Evolutionary conservation across 2,329 filamentous ascomycete species (phyloP).

Genomic region (Calonectria pseudoreteaudii): DNA sequence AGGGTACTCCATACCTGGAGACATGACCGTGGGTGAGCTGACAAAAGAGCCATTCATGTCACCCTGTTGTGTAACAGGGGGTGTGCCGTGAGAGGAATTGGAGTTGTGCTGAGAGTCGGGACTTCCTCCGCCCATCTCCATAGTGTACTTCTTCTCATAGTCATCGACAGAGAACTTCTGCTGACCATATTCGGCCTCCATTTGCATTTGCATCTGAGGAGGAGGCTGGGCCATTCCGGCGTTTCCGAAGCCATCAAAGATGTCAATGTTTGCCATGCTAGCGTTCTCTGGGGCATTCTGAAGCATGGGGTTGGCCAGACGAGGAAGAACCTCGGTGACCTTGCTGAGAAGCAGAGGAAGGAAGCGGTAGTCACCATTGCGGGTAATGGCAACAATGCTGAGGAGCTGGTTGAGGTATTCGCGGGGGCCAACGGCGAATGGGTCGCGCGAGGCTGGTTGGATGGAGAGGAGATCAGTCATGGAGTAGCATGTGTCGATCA

Average conservation of each 20-base stretch:
- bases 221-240: constrained; percentile 69
- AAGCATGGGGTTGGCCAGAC: constrained; percentile 70
- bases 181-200: constrained; percentile 61
- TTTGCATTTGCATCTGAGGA: constrained; percentile 54
- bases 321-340: constrained; percentile 77
- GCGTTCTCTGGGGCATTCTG: constrained; percentile 68
- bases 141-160: constrained; percentile 53
- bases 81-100: constrained; percentile 45
- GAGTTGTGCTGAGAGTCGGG: constrained; percentile 49
- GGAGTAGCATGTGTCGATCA: constrained; percentile 81
- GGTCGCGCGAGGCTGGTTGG: constrained; percentile 69
- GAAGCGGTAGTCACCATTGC: constrained; percentile 81
- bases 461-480: constrained; percentile 79
- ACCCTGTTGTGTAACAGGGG: constrained; percentile 43
- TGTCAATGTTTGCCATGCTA: constrained; percentile 67
- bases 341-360: constrained; percentile 82
- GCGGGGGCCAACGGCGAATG: constrained; percentile 75
- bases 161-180: constrained; percentile 59
- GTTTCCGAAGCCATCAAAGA: constrained; percentile 75
- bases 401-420: constrained; percentile 80
- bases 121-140: constrained; percentile 50
- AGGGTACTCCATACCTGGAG: constrained; percentile 63
- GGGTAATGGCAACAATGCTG: constrained; percentile 75
- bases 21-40: constrained; percentile 66
- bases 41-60: constrained; percentile 63